A percentile compares a stretch with the other conserved stretches of the same genome.
Evolutionary conservation across 192 early-diverging fungal genomes (phyloP).

Genomic region (Chytriomyces sp.): DNA sequence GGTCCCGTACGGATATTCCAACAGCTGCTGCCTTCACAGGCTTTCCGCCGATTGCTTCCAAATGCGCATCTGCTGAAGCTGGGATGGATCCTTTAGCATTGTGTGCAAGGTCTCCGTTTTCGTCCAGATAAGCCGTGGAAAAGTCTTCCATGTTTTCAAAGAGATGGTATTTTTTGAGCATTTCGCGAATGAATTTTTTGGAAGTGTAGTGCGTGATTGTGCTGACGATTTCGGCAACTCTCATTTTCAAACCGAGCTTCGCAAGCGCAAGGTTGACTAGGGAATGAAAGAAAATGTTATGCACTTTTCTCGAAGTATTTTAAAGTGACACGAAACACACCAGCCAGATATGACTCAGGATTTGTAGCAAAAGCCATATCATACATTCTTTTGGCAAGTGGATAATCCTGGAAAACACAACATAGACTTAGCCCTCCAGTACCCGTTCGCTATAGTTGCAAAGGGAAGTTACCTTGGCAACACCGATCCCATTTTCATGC

Average conservation of each 20-base stretch:
- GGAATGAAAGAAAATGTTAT: background rate
- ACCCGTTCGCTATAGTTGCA: background rate
- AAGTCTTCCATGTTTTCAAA: conserved; percentile 25
- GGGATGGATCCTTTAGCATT: conserved; percentile 16
- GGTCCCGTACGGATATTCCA: background rate
- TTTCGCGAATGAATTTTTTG: background rate
- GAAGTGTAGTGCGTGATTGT: background rate
- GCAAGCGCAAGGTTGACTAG: conserved; percentile 71
- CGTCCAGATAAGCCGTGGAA: background rate
- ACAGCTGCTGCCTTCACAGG: background rate
- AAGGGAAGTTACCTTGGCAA: conserved; percentile 60
- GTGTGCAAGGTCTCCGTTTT: background rate
- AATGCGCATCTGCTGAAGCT: conserved; percentile 14
- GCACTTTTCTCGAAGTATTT: background rate
- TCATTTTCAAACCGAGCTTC: conserved; percentile 63
- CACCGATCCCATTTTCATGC: conserved; percentile 92
- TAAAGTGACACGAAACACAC: background rate
- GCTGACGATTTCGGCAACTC: background rate
- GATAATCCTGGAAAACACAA: conserved; percentile 68
- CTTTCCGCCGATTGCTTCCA: background rate
- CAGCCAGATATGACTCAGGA: conserved; percentile 76
- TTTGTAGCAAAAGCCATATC: conserved; percentile 81
- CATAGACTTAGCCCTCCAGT: background rate
- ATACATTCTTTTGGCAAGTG: conserved; percentile 92
- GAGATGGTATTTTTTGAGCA: conserved; percentile 21